Percentiles rank a stretch among this genome's conserved stretches.
phyloP scores from a whole-genome alignment of 257 asterid genomes.

The Nicotiana tabacum region DNA sequence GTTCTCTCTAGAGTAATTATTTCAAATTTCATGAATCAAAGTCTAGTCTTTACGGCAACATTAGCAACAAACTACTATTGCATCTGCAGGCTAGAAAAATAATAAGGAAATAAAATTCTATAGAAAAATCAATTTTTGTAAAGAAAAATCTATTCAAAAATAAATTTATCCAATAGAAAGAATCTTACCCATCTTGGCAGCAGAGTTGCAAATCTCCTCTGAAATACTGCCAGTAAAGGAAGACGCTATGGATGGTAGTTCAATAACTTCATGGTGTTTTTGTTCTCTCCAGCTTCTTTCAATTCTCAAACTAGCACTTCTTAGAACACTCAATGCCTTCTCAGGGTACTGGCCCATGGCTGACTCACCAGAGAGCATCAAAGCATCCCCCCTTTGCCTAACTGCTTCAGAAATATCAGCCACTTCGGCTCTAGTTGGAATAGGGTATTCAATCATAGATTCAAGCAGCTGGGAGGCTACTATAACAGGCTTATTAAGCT shows the following conservation, averaged over 20 bases:
- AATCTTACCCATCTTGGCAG: constrained; percentile 95
- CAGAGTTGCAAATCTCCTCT: constrained; percentile 95
- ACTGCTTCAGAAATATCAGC: constrained; percentile 99
- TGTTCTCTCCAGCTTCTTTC: constrained; percentile 99
- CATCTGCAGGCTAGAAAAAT: no score
- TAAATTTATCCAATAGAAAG: neutral
- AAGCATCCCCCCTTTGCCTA: constrained; percentile 86
- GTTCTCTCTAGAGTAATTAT: no score
- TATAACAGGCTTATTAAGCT: constrained; percentile 83
- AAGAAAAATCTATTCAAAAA: neutral
- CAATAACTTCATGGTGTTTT: constrained; percentile 70
- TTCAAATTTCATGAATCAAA: no score
- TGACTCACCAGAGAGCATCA: constrained; percentile 99
- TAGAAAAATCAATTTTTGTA: neutral
- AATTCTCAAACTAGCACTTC: constrained; percentile 89
- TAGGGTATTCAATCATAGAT: constrained; percentile 98
- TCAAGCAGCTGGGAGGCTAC: constrained; percentile 98
- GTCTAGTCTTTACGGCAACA: no score
- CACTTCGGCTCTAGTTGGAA: constrained; percentile 98
- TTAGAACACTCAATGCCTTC: constrained; percentile 83
- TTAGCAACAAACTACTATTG: no score
- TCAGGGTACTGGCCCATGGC: constrained; percentile 99
- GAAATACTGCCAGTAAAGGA: constrained; percentile 78
- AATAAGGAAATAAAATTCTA: no score
- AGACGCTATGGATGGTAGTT: constrained; percentile 76